These are phyloP conservation scores for Ophiobolus disseminans DNA, from an alignment of 2,329 filamentous ascomycete genomes.

Conservation along the genomic window DNA sequence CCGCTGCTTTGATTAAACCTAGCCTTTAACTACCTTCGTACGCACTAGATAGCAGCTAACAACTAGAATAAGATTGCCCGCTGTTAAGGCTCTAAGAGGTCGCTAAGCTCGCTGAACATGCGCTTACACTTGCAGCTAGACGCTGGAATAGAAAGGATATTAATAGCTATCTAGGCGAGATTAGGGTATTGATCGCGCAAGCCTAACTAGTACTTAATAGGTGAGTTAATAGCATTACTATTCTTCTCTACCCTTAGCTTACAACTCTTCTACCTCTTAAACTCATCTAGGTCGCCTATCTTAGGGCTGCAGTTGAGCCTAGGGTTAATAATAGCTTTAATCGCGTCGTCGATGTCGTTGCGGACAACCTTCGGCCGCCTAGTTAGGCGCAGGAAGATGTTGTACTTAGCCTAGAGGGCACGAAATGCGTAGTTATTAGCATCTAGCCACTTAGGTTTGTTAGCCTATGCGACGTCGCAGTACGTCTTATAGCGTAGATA, in stretches of 20 bases:
- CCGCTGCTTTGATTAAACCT: not conserved
- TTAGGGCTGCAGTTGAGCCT: not conserved
- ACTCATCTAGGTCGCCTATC: not conserved
- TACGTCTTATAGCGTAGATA: too few species aligned
- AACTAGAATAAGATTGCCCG: not conserved
- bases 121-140: conserved; percentile 8
- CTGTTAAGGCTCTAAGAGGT: conserved; percentile 6
- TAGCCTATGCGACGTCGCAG: not conserved
- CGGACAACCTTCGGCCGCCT: not conserved
- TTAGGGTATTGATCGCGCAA: not conserved
- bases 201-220: not conserved
- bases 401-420: not conserved
- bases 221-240: not conserved
- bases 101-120: conserved; percentile 7
- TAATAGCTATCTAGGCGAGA: not conserved
- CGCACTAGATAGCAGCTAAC: not conserved
- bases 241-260: not conserved
- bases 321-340: not conserved
- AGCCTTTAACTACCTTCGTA: not conserved
- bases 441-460: not conserved
- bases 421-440: not conserved
- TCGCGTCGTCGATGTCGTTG: not conserved
- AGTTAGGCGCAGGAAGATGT: not conserved
- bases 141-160: conserved; percentile 4
- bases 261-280: not conserved